Evolutionary conservation across 2,329 filamentous ascomycete genomes (phyloP), one percentile per base, ranked within the genome.

Genomic region (Pyrenophora graminea): DNA sequence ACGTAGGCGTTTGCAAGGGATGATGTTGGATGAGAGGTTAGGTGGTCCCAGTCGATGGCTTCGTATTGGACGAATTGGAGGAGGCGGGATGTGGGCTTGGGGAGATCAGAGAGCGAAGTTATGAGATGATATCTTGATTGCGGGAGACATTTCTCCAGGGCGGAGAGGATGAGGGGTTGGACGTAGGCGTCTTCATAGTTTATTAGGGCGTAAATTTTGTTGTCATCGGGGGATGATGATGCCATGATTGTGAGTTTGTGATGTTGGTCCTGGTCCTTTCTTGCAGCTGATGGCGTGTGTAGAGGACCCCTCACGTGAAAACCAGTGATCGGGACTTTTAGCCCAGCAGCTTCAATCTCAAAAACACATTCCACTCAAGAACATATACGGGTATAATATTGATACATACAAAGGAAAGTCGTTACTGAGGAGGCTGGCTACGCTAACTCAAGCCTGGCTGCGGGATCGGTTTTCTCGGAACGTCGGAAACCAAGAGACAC

Each of bases 61-160:
- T 99, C 94, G 75, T 99, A 99, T 30, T 89, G 84, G 2, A 85
- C 83, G 68, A 96, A 92, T 71, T 97, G 89, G 2, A 99, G 79
- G 3, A 91, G 67, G 21, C 79, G 79, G 13, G 75, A 69, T 12
- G 72, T 70, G 15, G 72, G 68, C 7, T 75, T 70, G 61, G 76
- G 80, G 8, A 85, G 69, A 31, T 79, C 73, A n/a, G 73, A 72
- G 46, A 78, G 61, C 32, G 79, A 70, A 61, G 79, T 72, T 45
- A 90, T 80, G 41, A 87, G 70, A 23, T 82, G 79, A 68, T 84
- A 84, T 1, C 76, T 72, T 3, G 74, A 74, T 15, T 76, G 56
- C 0, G 87, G 83, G 6, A 94, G 78, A 19, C 83, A 76, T 3
- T 81, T 77, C 42, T 83, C 69, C 18, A 97, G 77, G n/a, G 91